phyloP scores from a whole-genome alignment of 805 yeast genomes.

The Cyberlindnera suaveolens region DNA sequence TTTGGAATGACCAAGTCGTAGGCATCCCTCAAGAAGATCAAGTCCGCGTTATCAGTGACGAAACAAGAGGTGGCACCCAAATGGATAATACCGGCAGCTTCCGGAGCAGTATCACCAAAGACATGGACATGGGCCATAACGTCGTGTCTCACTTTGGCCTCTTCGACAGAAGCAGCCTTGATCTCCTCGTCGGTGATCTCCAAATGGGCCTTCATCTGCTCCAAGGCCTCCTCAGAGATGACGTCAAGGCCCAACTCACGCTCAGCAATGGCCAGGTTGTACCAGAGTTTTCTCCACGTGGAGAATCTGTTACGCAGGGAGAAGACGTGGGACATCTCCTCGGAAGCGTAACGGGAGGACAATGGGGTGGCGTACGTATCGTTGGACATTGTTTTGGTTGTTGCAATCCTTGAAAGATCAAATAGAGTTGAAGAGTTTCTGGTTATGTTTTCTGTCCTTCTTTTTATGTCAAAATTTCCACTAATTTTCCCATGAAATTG shows the following conservation, averaged over 20 bases:
- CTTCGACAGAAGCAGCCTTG: constrained; percentile 82
- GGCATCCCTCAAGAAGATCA: constrained; percentile 93
- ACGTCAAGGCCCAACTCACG: constrained; percentile 80
- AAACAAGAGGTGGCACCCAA: constrained; percentile 97
- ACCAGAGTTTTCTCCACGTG: constrained; percentile 98
- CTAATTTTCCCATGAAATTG: not conserved
- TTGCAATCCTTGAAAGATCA: too few species aligned
- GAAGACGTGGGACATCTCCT: constrained; percentile 92
- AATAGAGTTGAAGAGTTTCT: not conserved
- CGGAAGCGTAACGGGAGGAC: constrained; percentile 95
- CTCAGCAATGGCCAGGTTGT: constrained; percentile 92
- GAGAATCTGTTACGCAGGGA: constrained; percentile 91
- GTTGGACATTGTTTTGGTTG: constrained; percentile 21
- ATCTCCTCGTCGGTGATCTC: constrained; percentile 90
- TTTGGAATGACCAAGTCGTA: constrained; percentile 90
- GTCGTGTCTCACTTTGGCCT: constrained; percentile 97
- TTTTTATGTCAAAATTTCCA: not conserved
- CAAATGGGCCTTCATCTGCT: constrained; percentile 73
- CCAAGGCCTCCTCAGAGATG: constrained; percentile 86
- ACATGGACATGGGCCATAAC: constrained; percentile 99
- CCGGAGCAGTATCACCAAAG: constrained; percentile 88
- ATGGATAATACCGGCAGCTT: constrained; percentile 96
- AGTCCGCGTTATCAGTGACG: constrained; percentile 97
- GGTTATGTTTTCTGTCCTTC: too few species aligned
- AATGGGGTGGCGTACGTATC: constrained; percentile 90